Evolutionary conservation across 129 eudicot genomes (phyloP), one percentile per base, ranked within the genome.

Genomic region (Saposhnikovia divaricata): DNA sequence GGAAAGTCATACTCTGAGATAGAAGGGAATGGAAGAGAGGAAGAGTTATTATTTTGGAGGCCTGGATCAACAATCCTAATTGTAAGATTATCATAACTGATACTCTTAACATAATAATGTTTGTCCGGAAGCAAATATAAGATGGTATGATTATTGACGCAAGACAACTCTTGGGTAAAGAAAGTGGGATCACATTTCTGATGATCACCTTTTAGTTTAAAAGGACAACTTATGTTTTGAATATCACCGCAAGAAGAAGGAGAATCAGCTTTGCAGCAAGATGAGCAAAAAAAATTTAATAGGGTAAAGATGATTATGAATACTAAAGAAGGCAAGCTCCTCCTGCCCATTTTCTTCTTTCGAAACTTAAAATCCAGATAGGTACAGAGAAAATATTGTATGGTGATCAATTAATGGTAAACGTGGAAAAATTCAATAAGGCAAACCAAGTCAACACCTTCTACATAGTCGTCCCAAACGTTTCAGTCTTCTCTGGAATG

Each of bases 161-260:
- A 69, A 13, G 44, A 15, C 2, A 70, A 47, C 75, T 70, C 45
- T 34, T 70, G 23, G 46, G 44, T 34, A 46, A 70, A 70, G 75
- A 42, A 18, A 38, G 75, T 2, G 5, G 25, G 27, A 70, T 70
- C 45, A 70, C 75, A 70, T 70, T 16, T 38, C 47, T 70, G 75
- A 69, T 69, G 9, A 69, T 69, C 74, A 69, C 74, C 74, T 69
- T 69, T 69, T 45, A 69, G 44, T 34, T 1, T 34, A 4, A 69
- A 69, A 69, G 74, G 74, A 37, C 74, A 69, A 13, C 25, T 70
- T 70, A 70, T 70, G 46, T 70, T 70, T 14, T 42, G 46, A 19
- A 70, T 38, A 70, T 69, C 7, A 16, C 75, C 75, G 25, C 75
- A 70, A 38, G 75, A 69, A 34, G 73, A 34, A 70, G 75, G 46